These are phyloP conservation scores for Populus ilicifolia DNA, from an alignment of 345 rosid species.

Conservation along the genomic window DNA sequence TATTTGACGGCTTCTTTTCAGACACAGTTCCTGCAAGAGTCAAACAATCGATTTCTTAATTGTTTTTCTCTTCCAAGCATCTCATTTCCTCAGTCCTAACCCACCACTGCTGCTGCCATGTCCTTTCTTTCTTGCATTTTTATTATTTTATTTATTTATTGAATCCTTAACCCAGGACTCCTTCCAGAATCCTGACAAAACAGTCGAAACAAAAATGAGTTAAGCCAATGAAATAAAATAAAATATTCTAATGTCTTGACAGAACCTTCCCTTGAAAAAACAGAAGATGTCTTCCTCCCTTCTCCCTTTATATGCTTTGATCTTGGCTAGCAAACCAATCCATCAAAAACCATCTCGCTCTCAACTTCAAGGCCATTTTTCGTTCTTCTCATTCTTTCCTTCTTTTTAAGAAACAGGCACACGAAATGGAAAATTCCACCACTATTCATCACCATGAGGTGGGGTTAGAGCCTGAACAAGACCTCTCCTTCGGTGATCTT, in stretches of 20 bases:
- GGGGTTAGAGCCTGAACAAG: background rate
- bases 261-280: background rate
- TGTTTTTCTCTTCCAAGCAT: no score
- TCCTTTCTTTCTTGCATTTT: background rate
- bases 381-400: background rate
- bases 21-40: no score
- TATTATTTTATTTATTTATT: no score
- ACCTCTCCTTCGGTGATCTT: constrained; percentile 1
- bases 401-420: no score
- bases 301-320: background rate
- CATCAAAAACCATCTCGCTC: background rate
- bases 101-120: no score
- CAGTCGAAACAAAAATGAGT: background rate
- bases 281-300: background rate
- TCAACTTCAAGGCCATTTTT: background rate
- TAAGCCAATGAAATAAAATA: background rate
- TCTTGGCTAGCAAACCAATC: background rate
- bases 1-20: background rate
- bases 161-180: background rate
- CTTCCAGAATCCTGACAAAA: background rate
- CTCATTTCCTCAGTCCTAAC: no score
- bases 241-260: background rate
- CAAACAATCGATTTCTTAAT: no score
- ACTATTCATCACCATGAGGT: background rate
- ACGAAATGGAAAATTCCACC: constrained; percentile 1